A percentile compares a stretch with the other conserved stretches of the same genome.
phyloP scores from a whole-genome alignment of 1,284 basidiomycete species.

The Rhodotorula sp. region DNA sequence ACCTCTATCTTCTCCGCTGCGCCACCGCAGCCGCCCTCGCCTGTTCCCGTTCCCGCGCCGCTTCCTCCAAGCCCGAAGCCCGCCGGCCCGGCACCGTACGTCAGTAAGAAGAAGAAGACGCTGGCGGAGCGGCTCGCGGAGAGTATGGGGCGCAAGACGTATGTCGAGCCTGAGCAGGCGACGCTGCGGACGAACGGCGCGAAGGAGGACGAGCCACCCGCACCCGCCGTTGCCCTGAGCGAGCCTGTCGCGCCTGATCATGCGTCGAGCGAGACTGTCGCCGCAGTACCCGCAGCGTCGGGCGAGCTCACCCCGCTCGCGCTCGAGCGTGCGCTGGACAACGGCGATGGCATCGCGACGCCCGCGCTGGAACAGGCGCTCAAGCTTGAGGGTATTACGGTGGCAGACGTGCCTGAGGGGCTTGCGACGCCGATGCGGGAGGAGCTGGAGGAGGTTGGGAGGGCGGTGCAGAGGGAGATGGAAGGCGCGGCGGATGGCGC shows the following conservation, averaged over 20 bases:
- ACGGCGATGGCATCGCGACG: neutral
- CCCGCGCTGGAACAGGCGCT: slow-evolving; percentile 3
- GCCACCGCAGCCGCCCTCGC: slow-evolving; percentile 1
- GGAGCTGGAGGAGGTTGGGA: slow-evolving; percentile 17
- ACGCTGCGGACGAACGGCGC: neutral
- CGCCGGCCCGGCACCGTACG: slow-evolving; percentile 3
- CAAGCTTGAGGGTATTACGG: neutral
- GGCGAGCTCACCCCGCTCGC: neutral
- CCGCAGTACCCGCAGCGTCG: too few relatives aligned
- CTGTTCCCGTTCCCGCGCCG: slow-evolving; percentile 11
- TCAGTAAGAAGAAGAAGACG: slow-evolving; percentile 30
- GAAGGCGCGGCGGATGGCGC: neutral
- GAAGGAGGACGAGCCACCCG: neutral
- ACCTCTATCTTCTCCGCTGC: slow-evolving; percentile 8
- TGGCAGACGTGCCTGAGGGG: neutral
- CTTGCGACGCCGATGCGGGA: neutral
- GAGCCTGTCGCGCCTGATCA: neutral
- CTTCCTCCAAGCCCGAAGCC: slow-evolving; percentile 4
- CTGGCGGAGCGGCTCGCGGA: slow-evolving; percentile 40
- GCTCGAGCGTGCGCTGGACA: neutral
- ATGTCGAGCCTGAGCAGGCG: neutral
- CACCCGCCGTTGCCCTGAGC: neutral
- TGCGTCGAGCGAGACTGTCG: neutral
- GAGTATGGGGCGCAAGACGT: slow-evolving; percentile 19
- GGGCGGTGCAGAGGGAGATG: slow-evolving; percentile 25